These are phyloP conservation scores for Globisporangium cystogenes DNA, from an alignment of 352 stramenopile genomes.

Conservation along the genomic window DNA sequence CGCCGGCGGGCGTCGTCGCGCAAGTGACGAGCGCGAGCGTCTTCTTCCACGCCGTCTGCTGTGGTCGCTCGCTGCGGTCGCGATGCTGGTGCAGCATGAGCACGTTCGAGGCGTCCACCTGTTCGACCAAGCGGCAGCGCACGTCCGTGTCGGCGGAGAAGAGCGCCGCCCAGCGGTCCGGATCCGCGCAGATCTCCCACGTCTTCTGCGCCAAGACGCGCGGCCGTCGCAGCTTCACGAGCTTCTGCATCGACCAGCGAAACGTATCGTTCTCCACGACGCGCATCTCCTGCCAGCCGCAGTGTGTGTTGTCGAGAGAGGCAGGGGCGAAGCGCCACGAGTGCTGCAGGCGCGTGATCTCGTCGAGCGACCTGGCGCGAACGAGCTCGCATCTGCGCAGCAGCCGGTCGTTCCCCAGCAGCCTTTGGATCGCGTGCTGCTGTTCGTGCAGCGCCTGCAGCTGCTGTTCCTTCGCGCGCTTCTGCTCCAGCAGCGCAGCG, in stretches of 20 bases:
- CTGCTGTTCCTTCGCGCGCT: neutral
- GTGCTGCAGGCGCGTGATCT: neutral
- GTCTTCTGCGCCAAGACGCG: neutral
- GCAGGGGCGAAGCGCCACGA: neutral
- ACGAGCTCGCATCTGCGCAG: neutral
- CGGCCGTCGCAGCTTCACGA: neutral
- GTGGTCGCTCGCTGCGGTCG: neutral
- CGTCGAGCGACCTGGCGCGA: neutral
- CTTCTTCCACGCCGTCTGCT: neutral
- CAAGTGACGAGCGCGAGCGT: constrained; percentile 6
- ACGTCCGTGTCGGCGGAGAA: neutral
- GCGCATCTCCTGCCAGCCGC: constrained; percentile 1
- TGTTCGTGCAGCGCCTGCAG: neutral
- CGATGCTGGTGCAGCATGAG: neutral
- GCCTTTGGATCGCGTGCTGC: neutral
- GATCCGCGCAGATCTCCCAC: constrained; percentile 8
- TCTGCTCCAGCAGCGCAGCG: neutral
- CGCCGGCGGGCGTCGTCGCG: neutral
- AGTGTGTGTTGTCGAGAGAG: neutral
- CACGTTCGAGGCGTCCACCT: neutral
- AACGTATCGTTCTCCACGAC: neutral
- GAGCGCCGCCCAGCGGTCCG: neutral
- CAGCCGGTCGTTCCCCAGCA: neutral
- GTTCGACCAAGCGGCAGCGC: neutral
- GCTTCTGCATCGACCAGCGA: constrained; percentile 8